Evolutionary conservation across 768 basidiomycete species (phyloP).

Genomic region (Obba rivulosa): DNA sequence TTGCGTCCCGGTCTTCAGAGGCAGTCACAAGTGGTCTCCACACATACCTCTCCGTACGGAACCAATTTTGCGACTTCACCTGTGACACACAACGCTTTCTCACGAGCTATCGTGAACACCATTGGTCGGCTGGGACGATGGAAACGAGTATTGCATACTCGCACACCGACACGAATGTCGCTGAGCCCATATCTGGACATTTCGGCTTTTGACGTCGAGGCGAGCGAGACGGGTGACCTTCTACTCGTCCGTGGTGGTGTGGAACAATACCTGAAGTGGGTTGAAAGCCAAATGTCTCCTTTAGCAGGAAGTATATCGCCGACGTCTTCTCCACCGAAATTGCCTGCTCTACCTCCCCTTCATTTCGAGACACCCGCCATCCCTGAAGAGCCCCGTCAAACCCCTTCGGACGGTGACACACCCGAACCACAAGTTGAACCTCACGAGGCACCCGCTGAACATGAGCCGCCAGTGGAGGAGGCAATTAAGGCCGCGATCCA

Average conservation of each 20-base stretch:
- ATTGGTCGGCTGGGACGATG: constrained; percentile 79
- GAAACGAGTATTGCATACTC: constrained; percentile 68
- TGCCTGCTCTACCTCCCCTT: constrained; percentile 5
- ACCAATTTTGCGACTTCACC: constrained; percentile 43
- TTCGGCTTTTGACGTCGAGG: constrained; percentile 69
- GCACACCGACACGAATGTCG: constrained; percentile 30
- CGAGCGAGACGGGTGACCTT: constrained; percentile 54
- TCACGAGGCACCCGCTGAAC: too few species aligned
- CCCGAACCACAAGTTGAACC: too few species aligned
- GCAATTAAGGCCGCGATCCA: too few species aligned
- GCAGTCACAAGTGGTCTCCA: constrained; percentile 33
- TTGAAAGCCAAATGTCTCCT: constrained; percentile 30
- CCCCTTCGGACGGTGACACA: too few species aligned
- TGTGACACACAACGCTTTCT: constrained; percentile 57
- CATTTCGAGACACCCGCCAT: too few species aligned
- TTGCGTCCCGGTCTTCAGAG: constrained; percentile 46
- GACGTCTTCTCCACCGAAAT: constrained; percentile 4
- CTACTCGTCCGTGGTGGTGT: constrained; percentile 57
- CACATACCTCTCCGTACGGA: constrained; percentile 25
- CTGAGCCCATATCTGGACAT: constrained; percentile 41
- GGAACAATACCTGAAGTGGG: constrained; percentile 60
- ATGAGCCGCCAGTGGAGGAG: too few species aligned
- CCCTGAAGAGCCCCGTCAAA: too few species aligned
- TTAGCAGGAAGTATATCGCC: constrained; percentile 3
- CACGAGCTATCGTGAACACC: constrained; percentile 74